These are phyloP conservation scores for Endothia cerciana DNA, from an alignment of 2,329 filamentous ascomycete species.

Conservation along the genomic window DNA sequence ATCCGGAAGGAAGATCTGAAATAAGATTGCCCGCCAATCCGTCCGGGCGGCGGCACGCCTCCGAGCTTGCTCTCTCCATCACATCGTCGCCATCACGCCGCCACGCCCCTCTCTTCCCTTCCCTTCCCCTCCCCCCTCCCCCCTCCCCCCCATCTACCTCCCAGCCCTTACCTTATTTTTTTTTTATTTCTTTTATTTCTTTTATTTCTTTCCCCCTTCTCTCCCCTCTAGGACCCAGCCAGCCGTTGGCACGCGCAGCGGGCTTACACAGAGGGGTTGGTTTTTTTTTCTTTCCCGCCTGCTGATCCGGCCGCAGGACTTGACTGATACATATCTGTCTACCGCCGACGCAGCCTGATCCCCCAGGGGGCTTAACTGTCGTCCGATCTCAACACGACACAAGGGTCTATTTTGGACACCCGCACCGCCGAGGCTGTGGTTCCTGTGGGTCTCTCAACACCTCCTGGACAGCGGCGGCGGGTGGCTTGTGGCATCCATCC, in stretches of 20 bases:
- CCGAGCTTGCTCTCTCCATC: background rate
- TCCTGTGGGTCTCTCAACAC: background rate
- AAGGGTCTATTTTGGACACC: background rate
- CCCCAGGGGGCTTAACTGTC: background rate
- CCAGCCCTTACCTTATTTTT: background rate
- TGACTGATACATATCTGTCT: background rate
- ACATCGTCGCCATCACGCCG: background rate
- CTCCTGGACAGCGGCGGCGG: background rate
- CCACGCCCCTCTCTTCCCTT: background rate
- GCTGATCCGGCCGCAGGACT: background rate
- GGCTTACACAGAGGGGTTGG: background rate
- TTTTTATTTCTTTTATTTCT: background rate
- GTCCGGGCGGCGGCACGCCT: background rate
- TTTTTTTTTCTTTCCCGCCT: background rate
- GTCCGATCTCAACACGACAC: background rate
- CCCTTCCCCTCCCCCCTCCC: background rate
- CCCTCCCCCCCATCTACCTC: background rate
- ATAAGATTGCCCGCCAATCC: slow-evolving; percentile 1
- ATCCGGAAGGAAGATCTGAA: background rate
- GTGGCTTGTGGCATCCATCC: background rate
- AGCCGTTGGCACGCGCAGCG: slow-evolving; percentile 16
- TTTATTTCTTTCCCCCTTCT: background rate
- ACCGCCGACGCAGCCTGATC: too few species aligned
- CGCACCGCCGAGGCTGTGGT: background rate
- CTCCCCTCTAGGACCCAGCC: background rate